Evolutionary conservation across 352 stramenopile species (phyloP), one percentile per base, ranked within the genome.

Genomic region (Pythium brachiatum): DNA sequence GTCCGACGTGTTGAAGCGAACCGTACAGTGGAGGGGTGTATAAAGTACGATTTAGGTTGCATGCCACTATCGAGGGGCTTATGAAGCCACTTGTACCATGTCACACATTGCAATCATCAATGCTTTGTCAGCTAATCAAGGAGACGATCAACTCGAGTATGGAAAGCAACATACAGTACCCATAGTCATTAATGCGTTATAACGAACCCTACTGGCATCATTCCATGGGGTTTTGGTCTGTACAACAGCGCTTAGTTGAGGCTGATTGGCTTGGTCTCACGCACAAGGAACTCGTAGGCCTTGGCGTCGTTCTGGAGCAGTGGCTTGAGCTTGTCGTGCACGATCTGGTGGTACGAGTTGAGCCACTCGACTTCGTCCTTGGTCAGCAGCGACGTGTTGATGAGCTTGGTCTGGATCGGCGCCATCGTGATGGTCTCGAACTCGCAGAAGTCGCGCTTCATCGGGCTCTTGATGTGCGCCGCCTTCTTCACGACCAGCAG

Each of bases 381-480:
- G 7, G 86, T 96, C 63, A 99, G 86, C 46, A 99, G 72, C 29
- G 77, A 75, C 26, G 85, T 53, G 65, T 99, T 88, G 66, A 99
- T 98, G 29, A 99, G 80, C 74, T 98, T 98, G 60, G 92, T 96
- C 76, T 99, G 94, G 72, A 99, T 99, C 21, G 98, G 98, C 55
- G 97, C 96, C 82, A 99, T 95, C 20, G 97, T 99, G 53, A 99
- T 85, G 50, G 92, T 97, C 58, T 96, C 84, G 74, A 99, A 99
- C 66, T 92, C 87, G 53, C 98, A 95, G 64, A 98, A 99, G 55
- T 97, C 77, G 78, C 92, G 60, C 51, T 86, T 69, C 36, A 88
- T 59, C 31, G 77, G 75, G 39, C 83, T 94, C 64, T 75, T 81
- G 63, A 93, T 81, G 50, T 83, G 70, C 46, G 59, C 26, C 4